These are phyloP conservation scores for Penicillium daleae DNA, from an alignment of 495 filamentous ascomycete genomes.

Conservation along the genomic window DNA sequence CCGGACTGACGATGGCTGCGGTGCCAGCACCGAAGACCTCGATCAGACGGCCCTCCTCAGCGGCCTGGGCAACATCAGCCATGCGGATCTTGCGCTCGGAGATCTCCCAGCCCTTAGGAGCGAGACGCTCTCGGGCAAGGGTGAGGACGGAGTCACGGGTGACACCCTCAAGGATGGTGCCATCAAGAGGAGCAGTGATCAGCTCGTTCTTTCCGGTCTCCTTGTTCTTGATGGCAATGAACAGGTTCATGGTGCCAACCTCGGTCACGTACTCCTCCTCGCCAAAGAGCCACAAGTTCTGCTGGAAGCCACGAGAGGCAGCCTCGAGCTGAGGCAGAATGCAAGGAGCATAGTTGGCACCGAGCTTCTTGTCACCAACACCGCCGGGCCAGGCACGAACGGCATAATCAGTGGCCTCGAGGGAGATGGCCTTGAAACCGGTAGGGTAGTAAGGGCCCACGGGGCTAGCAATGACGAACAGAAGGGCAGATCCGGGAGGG, in stretches of 20 bases:
- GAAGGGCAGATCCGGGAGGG: conserved; percentile 84
- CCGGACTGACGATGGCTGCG: conserved; percentile 73
- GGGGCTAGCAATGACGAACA: conserved; percentile 94
- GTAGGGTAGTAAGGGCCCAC: conserved; percentile 98
- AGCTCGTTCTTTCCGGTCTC: conserved; percentile 87
- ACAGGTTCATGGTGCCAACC: conserved; percentile 98
- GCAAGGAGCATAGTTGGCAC: conserved; percentile 97
- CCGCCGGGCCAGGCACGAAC: conserved; percentile 98
- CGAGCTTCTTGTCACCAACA: conserved; percentile 95
- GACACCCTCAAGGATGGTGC: conserved; percentile 95
- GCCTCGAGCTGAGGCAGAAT: conserved; percentile 92
- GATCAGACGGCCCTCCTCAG: conserved; percentile 80
- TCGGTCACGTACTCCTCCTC: conserved; percentile 94
- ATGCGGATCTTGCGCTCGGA: conserved; percentile 90
- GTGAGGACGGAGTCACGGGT: conserved; percentile 84
- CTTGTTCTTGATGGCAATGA: conserved; percentile 78
- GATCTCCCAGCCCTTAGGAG: conserved; percentile 84
- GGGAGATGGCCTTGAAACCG: conserved; percentile 92
- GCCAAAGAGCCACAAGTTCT: conserved; percentile 97
- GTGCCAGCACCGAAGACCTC: conserved; percentile 95
- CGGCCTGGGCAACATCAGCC: conserved; percentile 75
- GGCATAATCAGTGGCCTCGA: conserved; percentile 92
- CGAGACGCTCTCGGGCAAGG: conserved; percentile 81
- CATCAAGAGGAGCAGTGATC: conserved; percentile 89
- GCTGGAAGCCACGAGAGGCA: conserved; percentile 87